These are phyloP conservation scores for Juncus effusus DNA, from an alignment of 176 grass and related monocot genomes.

Conservation along the genomic window DNA sequence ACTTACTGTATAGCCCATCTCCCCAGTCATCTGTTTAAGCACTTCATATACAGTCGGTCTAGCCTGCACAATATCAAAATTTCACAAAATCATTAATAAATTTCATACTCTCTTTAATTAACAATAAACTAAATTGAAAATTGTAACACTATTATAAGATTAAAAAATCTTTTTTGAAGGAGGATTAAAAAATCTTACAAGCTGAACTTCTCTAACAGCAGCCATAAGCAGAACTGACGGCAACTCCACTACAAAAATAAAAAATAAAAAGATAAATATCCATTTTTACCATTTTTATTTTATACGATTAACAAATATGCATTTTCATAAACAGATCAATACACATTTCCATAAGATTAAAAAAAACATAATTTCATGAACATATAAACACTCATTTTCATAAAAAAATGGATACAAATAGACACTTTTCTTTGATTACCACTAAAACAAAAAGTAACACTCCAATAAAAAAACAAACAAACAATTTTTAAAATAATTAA, in stretches of 20 bases:
- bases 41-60: slow-evolving; percentile 94
- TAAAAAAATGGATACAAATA: neutral
- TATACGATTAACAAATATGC: neutral
- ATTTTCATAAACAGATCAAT: no score
- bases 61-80: slow-evolving; percentile 36
- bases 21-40: slow-evolving; percentile 72
- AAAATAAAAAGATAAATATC: slow-evolving; percentile 9
- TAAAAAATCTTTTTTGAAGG: neutral
- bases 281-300: slow-evolving; percentile 10
- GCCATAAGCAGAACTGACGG: slow-evolving; percentile 90
- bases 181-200: slow-evolving; percentile 52
- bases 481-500: neutral
- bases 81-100: neutral
- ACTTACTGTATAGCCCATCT: slow-evolving; percentile 81
- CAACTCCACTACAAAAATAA: slow-evolving; percentile 74
- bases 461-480: no score
- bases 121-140: slow-evolving; percentile 12
- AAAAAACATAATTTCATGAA: no score
- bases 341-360: no score
- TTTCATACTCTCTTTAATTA: neutral
- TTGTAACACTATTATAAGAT: neutral
- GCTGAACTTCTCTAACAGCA: slow-evolving; percentile 86
- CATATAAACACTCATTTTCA: neutral
- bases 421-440: neutral
- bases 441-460: neutral